These are phyloP conservation scores for Colletotrichum horii DNA, from an alignment of 2,329 filamentous ascomycete genomes.

Conservation along the genomic window DNA sequence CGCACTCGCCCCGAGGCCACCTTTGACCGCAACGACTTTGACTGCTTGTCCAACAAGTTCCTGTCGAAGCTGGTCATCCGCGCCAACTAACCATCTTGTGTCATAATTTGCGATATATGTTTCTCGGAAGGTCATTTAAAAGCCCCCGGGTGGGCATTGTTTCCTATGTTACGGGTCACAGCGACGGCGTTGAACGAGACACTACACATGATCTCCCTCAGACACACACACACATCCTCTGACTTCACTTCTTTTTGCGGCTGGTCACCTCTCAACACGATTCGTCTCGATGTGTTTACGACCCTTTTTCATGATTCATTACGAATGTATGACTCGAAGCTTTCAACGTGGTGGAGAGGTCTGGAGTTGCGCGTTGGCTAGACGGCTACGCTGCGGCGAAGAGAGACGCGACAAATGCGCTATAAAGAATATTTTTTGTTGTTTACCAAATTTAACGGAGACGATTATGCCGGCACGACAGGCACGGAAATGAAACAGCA, in stretches of 20 bases:
- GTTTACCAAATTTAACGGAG: slow-evolving; percentile 3
- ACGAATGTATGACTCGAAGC: slow-evolving; percentile 25
- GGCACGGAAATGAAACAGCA: slow-evolving; percentile 23
- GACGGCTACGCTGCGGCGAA: slow-evolving; percentile 11
- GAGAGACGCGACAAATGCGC: slow-evolving; percentile 17
- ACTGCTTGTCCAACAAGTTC: slow-evolving; percentile 97
- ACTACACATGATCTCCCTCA: slow-evolving; percentile 9
- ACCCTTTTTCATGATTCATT: slow-evolving; percentile 25
- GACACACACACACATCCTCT: neutral
- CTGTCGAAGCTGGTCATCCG: slow-evolving; percentile 95
- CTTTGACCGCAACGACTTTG: slow-evolving; percentile 92
- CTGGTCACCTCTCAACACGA: slow-evolving; percentile 23
- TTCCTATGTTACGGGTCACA: slow-evolving; percentile 24
- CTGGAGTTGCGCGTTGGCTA: slow-evolving; percentile 14
- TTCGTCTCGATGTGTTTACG: slow-evolving; percentile 23
- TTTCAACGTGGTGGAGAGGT: slow-evolving; percentile 2
- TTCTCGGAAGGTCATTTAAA: slow-evolving; percentile 10
- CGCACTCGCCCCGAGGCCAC: slow-evolving; percentile 78
- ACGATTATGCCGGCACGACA: slow-evolving; percentile 23
- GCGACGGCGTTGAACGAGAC: slow-evolving; percentile 25
- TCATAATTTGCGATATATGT: slow-evolving; percentile 18
- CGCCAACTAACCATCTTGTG: slow-evolving; percentile 68
- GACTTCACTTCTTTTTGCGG: slow-evolving; percentile 20
- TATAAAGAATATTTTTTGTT: slow-evolving; percentile 3
- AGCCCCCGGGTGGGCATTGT: slow-evolving; percentile 9